Conservation (phyloP, 2,329 filamentous ascomycete genomes). For the Talaromyces sp. region DNA sequence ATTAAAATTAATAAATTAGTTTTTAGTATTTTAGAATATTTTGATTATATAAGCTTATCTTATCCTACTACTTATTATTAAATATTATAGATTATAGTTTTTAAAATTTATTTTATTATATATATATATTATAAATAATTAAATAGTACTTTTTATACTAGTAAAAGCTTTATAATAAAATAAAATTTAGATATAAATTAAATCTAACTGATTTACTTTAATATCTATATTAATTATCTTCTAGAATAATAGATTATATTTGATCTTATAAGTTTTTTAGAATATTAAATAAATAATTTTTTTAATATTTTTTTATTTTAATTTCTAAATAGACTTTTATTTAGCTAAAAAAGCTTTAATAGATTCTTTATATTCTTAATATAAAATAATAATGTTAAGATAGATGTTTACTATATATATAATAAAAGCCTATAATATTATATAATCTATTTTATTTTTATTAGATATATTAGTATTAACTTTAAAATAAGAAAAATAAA, state of each 20-base stretch:
- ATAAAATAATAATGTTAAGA: background rate
- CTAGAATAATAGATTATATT: background rate
- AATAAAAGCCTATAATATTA: background rate
- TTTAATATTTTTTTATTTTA: background rate
- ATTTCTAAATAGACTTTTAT: background rate
- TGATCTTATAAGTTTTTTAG: background rate
- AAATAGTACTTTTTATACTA: background rate
- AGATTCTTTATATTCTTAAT: background rate
- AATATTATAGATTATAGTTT: too few relatives aligned
- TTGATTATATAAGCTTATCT: too few relatives aligned
- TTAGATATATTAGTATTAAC: too few relatives aligned
- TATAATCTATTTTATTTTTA: too few relatives aligned
- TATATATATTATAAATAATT: background rate
- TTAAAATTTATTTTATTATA: too few relatives aligned
- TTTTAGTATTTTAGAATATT: too few relatives aligned
- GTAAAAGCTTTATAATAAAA: background rate
- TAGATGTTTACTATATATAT: background rate
- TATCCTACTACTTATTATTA: too few relatives aligned
- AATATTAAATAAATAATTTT: background rate
- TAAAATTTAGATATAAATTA: background rate
- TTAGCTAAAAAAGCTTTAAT: background rate
- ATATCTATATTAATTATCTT: background rate
- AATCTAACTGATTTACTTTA: background rate
- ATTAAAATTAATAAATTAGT: too few relatives aligned
- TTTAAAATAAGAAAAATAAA: too few relatives aligned